Evolutionary conservation across 306 rosid species (phyloP).

Genomic region (Begonia masoniana): DNA sequence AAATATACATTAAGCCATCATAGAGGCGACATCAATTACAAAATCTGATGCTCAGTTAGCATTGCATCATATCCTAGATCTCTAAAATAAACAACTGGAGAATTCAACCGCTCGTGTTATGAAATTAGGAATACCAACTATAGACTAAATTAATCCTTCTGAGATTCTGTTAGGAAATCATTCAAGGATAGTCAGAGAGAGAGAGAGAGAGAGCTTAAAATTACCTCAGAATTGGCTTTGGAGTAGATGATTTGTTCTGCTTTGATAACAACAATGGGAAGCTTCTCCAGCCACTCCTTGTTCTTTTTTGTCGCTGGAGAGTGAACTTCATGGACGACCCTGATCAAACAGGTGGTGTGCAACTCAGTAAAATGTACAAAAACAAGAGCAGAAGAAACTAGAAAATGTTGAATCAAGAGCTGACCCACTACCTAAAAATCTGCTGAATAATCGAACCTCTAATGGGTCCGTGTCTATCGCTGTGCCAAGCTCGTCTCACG

Average conservation of each 20-base stretch:
- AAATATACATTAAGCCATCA: no score
- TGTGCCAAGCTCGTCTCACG: conserved; percentile 96
- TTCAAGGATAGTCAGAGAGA: conserved; percentile 12
- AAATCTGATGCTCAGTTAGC: no score
- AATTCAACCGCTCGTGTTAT: no score
- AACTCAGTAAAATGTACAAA: conserved; percentile 35
- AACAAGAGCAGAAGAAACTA: background rate
- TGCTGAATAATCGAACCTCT: conserved; percentile 90
- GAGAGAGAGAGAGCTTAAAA: conserved; percentile 7
- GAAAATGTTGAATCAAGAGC: conserved; percentile 9
- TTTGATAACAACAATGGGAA: conserved; percentile 72
- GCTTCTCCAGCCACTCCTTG: conserved; percentile 95
- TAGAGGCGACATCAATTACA: no score
- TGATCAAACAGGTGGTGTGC: conserved; percentile 74
- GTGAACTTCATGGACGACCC: conserved; percentile 75
- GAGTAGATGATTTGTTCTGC: conserved; percentile 99
- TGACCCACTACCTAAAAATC: conserved; percentile 79
- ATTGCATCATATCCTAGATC: no score
- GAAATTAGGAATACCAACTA: no score
- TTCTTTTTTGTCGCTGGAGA: conserved; percentile 63
- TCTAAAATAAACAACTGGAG: no score
- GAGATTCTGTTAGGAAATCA: no score
- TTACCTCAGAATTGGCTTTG: conserved; percentile 95
- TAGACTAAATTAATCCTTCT: no score
- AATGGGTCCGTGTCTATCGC: conserved; percentile 87